A percentile compares a stretch with the other conserved stretches of the same genome.
These are phyloP conservation scores for Amanita thiersii DNA, from an alignment of 768 basidiomycete species.

Conservation along the genomic window DNA sequence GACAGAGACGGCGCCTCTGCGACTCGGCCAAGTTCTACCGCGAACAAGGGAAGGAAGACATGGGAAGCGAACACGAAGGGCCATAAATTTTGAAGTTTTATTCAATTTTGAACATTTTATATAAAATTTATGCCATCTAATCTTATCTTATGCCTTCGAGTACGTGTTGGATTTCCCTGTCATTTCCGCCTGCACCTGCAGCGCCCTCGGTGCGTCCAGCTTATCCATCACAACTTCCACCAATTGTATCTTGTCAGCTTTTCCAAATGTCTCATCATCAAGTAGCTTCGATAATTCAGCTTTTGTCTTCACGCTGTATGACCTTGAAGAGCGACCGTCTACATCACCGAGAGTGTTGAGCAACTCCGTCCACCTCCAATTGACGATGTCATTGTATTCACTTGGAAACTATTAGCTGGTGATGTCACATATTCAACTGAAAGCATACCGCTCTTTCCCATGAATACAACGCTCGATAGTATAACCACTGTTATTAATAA, in stretches of 20 bases:
- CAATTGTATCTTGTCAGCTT: slow-evolving; percentile 61
- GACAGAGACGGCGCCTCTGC: slow-evolving; percentile 31
- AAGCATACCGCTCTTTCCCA: slow-evolving; percentile 42
- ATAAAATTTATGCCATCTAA: slow-evolving; percentile 17
- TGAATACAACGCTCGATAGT: slow-evolving; percentile 81
- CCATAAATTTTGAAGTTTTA: slow-evolving; percentile 16
- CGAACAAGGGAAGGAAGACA: slow-evolving; percentile 16
- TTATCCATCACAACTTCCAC: slow-evolving; percentile 76
- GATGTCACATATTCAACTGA: not conserved
- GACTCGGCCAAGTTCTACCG: slow-evolving; percentile 21
- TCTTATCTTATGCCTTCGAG: slow-evolving; percentile 17
- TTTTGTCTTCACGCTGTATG: slow-evolving; percentile 63
- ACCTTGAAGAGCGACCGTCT: slow-evolving; percentile 40
- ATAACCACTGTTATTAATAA: slow-evolving; percentile 78
- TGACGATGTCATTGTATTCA: slow-evolving; percentile 80
- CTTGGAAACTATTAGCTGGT: slow-evolving; percentile 21
- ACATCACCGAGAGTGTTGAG: slow-evolving; percentile 52
- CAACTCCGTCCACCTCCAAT: slow-evolving; percentile 70
- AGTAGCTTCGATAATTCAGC: slow-evolving; percentile 62
- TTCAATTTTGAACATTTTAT: slow-evolving; percentile 5
- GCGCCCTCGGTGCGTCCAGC: slow-evolving; percentile 60
- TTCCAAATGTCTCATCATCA: slow-evolving; percentile 50
- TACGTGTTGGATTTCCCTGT: slow-evolving; percentile 36
- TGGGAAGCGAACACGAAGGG: slow-evolving; percentile 20
- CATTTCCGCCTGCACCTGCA: slow-evolving; percentile 49